Conservation (phyloP, 331 rosid genomes). For the Prunus yedoensis region DNA sequence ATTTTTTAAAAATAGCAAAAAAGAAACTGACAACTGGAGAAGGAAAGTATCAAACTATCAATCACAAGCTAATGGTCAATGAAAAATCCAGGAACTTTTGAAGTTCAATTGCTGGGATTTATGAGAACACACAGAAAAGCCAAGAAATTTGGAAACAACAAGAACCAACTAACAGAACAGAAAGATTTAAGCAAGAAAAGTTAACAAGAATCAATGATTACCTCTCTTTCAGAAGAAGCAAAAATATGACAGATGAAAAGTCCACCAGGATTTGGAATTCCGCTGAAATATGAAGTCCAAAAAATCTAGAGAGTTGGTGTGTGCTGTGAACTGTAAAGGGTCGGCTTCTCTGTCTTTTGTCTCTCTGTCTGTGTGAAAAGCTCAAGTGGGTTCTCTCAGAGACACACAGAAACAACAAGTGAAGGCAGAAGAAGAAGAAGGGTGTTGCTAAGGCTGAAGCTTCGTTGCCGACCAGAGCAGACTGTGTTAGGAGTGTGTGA, state of each 20-base stretch:
- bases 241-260: not conserved
- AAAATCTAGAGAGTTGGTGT: not conserved
- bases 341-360: not conserved
- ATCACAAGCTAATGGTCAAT: not conserved
- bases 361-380: not conserved
- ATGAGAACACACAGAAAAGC: not conserved
- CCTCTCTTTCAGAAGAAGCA: constrained; percentile 3
- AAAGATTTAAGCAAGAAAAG: not conserved
- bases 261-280: constrained; percentile 1
- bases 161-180: not conserved
- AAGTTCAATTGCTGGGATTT: not conserved
- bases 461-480: constrained; percentile 36
- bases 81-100: not conserved
- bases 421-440: not conserved
- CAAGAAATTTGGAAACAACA: not conserved
- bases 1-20: not conserved
- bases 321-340: constrained; percentile 1
- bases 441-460: not conserved
- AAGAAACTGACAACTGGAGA: not conserved
- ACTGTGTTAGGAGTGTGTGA: constrained; percentile 18
- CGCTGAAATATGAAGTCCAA: constrained; percentile 1
- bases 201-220: not conserved
- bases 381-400: not conserved
- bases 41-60: not conserved
- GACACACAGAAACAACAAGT: not conserved